Evolutionary conservation across 192 early-diverging fungal genomes (phyloP).

Genomic region (Coemansia sp.): DNA sequence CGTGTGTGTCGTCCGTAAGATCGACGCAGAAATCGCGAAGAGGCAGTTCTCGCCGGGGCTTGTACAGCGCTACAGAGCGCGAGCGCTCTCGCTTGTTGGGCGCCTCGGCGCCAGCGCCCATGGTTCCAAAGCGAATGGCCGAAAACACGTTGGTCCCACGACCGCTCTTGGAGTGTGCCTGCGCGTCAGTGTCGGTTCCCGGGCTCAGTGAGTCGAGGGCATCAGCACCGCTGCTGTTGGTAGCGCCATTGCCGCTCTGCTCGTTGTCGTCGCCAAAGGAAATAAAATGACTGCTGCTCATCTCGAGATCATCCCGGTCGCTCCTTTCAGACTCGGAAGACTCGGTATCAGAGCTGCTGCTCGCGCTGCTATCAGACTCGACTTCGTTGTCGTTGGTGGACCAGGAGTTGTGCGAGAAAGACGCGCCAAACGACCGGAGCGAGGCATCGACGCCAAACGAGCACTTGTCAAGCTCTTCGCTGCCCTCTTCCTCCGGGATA

Average conservation of each 20-base stretch:
- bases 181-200: constrained; percentile 13
- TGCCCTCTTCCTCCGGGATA: constrained; percentile 56
- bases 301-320: constrained; percentile 3
- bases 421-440: constrained; percentile 15
- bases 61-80: constrained; percentile 8
- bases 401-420: constrained; percentile 29
- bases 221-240: constrained; percentile 8
- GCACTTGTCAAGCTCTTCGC: constrained; percentile 2
- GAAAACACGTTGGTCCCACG: constrained; percentile 38
- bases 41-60: constrained; percentile 5
- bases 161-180: constrained; percentile 12
- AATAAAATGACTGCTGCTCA: neutral
- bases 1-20: constrained; percentile 2
- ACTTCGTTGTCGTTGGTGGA: constrained; percentile 25
- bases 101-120: constrained; percentile 18
- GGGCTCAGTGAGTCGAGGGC: constrained; percentile 18
- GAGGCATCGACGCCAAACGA: neutral
- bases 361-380: neutral
- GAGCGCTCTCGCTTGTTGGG: constrained; percentile 9
- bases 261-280: constrained; percentile 5
- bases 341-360: neutral
- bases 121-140: constrained; percentile 50
- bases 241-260: neutral
- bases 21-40: constrained; percentile 26
- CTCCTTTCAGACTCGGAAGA: neutral